Evolutionary conservation across 768 basidiomycete species (phyloP).

Genomic region (Suillus hirtellus): DNA sequence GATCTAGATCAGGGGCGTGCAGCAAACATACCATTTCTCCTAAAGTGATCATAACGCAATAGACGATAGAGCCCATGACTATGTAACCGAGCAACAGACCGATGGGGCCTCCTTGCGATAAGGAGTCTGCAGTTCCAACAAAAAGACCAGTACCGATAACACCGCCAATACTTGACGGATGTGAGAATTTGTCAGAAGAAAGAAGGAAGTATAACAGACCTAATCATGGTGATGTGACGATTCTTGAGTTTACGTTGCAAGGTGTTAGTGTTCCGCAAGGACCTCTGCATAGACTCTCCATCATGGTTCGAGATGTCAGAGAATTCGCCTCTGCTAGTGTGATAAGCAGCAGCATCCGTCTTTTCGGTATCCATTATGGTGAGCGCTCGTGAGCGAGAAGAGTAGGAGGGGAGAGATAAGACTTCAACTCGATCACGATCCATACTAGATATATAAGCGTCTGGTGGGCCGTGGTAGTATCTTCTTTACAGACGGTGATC

Average conservation of each 20-base stretch:
- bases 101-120: conserved; percentile 64
- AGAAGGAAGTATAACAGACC: conserved; percentile 35
- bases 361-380: conserved; percentile 25
- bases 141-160: conserved; percentile 64
- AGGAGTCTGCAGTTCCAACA: conserved; percentile 59
- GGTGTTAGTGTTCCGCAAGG: not conserved
- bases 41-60: conserved; percentile 62
- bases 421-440: not conserved
- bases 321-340: conserved; percentile 6
- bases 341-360: conserved; percentile 1
- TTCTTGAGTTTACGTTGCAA: conserved; percentile 70
- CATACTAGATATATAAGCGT: not conserved
- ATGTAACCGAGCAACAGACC: conserved; percentile 75
- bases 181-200: not conserved
- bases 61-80: conserved; percentile 65
- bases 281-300: conserved; percentile 16
- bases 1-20: conserved; percentile 50
- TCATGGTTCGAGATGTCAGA: conserved; percentile 21
- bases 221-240: conserved; percentile 82
- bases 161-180: conserved; percentile 52
- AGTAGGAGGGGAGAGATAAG: not conserved
- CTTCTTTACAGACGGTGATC: too few relatives aligned
- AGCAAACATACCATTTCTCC: conserved; percentile 74
- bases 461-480: not conserved
- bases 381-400: not conserved